Evolutionary conservation across 2,329 filamentous ascomycete species (phyloP).

Genomic region (Fusarium incarnatum): DNA sequence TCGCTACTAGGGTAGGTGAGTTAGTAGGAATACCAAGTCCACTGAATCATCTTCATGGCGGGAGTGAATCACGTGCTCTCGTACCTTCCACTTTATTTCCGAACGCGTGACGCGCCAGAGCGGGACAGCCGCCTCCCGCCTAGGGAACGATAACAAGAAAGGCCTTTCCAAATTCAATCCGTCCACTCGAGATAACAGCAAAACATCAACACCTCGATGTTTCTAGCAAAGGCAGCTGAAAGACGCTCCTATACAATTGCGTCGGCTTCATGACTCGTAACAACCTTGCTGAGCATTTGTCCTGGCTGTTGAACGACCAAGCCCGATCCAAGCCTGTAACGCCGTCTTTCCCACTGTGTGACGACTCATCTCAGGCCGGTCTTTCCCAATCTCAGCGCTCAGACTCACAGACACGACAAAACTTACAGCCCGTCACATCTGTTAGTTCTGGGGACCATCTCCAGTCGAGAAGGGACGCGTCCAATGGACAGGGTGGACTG

Average conservation of each 20-base stretch:
- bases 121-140: slow-evolving; percentile 32
- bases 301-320: slow-evolving; percentile 66
- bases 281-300: slow-evolving; percentile 68
- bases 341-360: slow-evolving; percentile 52
- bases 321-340: slow-evolving; percentile 55
- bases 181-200: slow-evolving; percentile 18
- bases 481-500: slow-evolving; percentile 41
- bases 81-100: slow-evolving; percentile 50
- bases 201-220: slow-evolving; percentile 41
- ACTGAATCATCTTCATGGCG: slow-evolving; percentile 21
- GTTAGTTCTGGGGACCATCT: slow-evolving; percentile 7
- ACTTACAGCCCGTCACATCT: background rate
- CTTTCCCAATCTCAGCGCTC: slow-evolving; percentile 45
- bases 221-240: slow-evolving; percentile 36
- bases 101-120: slow-evolving; percentile 47
- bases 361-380: slow-evolving; percentile 43
- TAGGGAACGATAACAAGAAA: slow-evolving; percentile 43
- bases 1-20: background rate
- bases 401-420: slow-evolving; percentile 18
- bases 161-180: slow-evolving; percentile 20
- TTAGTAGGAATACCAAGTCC: background rate
- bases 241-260: slow-evolving; percentile 37
- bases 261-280: slow-evolving; percentile 71
- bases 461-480: slow-evolving; percentile 9
- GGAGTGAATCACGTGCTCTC: slow-evolving; percentile 44